These are phyloP conservation scores for Apophysomyces trapeziformis DNA, from an alignment of 371 early-diverging fungal species.

Conservation along the genomic window DNA sequence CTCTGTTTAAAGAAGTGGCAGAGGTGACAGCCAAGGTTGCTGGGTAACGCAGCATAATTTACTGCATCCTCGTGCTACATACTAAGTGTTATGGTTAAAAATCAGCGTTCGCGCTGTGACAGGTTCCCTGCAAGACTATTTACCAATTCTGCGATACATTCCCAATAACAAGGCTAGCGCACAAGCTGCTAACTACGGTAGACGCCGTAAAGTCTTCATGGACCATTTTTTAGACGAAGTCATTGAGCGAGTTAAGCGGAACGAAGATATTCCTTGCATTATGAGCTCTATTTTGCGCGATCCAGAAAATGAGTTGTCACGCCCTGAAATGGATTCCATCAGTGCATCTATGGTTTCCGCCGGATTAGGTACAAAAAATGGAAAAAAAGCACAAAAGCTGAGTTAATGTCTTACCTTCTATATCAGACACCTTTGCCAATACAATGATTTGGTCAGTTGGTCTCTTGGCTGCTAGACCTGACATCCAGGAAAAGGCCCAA, in stretches of 20 bases:
- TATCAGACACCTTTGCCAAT: constrained; percentile 4
- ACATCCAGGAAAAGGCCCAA: constrained; percentile 4
- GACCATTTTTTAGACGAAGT: constrained; percentile 6
- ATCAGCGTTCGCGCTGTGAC: not conserved
- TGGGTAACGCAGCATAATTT: not conserved
- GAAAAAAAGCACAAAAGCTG: not conserved
- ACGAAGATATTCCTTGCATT: constrained; percentile 1
- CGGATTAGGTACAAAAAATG: not conserved
- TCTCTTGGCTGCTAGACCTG: not conserved
- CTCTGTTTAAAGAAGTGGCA: constrained; percentile 1
- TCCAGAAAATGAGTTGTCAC: constrained; percentile 1
- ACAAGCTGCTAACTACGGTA: not conserved
- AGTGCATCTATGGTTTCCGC: constrained; percentile 7
- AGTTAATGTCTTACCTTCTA: not conserved
- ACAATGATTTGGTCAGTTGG: constrained; percentile 6
- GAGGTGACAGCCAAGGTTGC: constrained; percentile 2
- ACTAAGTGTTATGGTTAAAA: not conserved
- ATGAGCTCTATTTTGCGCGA: constrained; percentile 5
- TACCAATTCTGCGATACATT: not conserved
- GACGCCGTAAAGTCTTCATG: constrained; percentile 2
- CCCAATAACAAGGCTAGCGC: not conserved
- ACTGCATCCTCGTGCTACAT: not conserved
- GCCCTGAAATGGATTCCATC: constrained; percentile 4
- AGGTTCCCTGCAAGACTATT: constrained; percentile 3
- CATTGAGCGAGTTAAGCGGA: constrained; percentile 1